Base-by-base conservation (phyloP, 2,329 filamentous ascomycete species). In the Saccharata proteae region DNA sequence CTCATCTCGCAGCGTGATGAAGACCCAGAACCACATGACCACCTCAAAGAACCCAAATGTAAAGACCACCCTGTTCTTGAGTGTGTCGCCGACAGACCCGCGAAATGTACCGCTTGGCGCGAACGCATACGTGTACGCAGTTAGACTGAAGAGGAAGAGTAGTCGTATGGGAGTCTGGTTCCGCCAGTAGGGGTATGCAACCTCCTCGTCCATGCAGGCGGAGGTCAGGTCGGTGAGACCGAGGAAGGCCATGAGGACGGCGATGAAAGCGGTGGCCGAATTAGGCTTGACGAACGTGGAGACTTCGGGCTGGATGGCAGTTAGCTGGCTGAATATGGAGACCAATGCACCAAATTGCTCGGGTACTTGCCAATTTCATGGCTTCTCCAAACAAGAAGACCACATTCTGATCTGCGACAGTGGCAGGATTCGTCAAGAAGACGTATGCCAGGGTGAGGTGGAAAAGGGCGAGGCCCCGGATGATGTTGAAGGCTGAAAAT, bases 1-100 rank as follows among this genome's bases (percentile, higher is more conserved):
- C 39, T 58, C 54, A 30, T 58, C 54, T 12, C 53, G 43, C 20
- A 58, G 31, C 18, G 49, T 45, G 12, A 55, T 34, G 32, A 50
- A 58, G 5, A 74, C 74, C 85, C 85, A 93, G 55, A 93, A 85
- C 83, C 85, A 93, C 38, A 71, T 69, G 42, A 83, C 65, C 52
- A 83, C 72, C 62, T 94, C 86, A 48, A 93, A 49, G 46, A 93
- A 90, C 6, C 74, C 75, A 57, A 84, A 90, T 1, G 80, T 76
- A 51, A 94, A 92, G 23, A 93, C 73, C 23, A 93, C 62, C 30
- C 83, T 72, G 51, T 92, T 93, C 61, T 86, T 84, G 45, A 93
- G 56, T 13, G 26, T 15, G 16, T 32, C 34, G 4, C 34, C 34
- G 20, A 21, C 22, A 34, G 32, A 26, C 22, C 27, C 34, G 13